These are phyloP conservation scores for Groenewaldozyma sp. DNA, from an alignment of 1,139 yeast species.

Conservation along the genomic window DNA sequence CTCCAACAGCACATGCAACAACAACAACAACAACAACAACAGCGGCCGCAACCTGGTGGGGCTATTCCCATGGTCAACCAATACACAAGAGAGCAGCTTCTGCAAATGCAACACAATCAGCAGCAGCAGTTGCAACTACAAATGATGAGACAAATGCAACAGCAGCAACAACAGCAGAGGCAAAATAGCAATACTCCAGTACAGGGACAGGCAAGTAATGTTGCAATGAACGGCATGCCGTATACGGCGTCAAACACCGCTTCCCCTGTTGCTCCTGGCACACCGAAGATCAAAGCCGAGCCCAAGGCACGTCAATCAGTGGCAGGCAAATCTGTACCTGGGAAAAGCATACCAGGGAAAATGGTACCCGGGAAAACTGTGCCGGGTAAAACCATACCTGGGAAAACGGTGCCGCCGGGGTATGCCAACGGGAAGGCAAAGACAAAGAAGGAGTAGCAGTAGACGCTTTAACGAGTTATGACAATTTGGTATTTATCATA, in stretches of 20 bases:
- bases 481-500: too few species aligned
- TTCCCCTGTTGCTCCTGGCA: too few species aligned
- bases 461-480: too few species aligned
- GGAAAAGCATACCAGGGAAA: constrained; percentile 5
- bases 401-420: not conserved
- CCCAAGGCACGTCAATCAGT: too few species aligned
- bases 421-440: too few species aligned
- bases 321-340: constrained; percentile 3
- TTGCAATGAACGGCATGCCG: too few species aligned
- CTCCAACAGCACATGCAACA: constrained; percentile 10
- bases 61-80: constrained; percentile 3
- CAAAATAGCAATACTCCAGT: constrained; percentile 2
- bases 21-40: constrained; percentile 9
- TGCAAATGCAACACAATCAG: constrained; percentile 14
- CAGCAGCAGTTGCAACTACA: constrained; percentile 12
- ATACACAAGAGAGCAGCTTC: constrained; percentile 8
- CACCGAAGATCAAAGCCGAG: not conserved
- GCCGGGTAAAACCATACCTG: constrained; percentile 8
- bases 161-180: constrained; percentile 1
- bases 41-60: not conserved
- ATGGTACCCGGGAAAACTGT: constrained; percentile 1
- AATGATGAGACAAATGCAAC: constrained; percentile 11
- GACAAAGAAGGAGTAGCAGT: too few species aligned
- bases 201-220: too few species aligned
- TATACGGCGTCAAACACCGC: too few species aligned